Evolutionary conservation across 345 rosid genomes (phyloP).

Genomic region (Salix exigua): DNA sequence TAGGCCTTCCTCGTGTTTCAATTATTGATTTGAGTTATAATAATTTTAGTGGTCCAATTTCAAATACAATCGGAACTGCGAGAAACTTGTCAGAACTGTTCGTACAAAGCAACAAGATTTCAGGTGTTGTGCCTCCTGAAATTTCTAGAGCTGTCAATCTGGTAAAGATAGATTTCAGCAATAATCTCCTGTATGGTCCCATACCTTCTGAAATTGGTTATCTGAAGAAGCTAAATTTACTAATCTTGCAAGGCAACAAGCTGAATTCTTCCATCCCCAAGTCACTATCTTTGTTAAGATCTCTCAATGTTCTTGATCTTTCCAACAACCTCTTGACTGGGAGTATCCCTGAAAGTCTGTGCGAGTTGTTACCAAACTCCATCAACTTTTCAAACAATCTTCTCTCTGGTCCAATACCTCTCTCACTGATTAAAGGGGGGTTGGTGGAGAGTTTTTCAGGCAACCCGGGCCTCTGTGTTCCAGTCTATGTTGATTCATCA

Average conservation of each 20-base stretch:
- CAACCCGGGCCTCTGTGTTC: conserved; percentile 78
- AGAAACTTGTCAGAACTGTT: conserved; percentile 81
- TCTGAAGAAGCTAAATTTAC: conserved; percentile 63
- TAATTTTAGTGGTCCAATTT: conserved; percentile 60
- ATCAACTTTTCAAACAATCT: conserved; percentile 71
- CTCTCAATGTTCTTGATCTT: conserved; percentile 82
- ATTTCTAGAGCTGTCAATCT: conserved; percentile 63
- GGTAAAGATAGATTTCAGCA: conserved; percentile 87
- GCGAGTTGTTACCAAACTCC: conserved; percentile 63
- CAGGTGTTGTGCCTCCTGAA: conserved; percentile 63
- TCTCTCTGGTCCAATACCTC: conserved; percentile 84
- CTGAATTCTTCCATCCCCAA: conserved; percentile 61
- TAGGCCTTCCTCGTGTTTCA: conserved; percentile 76
- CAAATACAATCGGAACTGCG: conserved; percentile 47
- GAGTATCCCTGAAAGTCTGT: conserved; percentile 59
- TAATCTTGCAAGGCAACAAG: conserved; percentile 64
- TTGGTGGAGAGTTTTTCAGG: conserved; percentile 72
- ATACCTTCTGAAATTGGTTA: conserved; percentile 73
- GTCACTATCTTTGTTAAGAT: conserved; percentile 63
- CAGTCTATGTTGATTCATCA: conserved; percentile 43
- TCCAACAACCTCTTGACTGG: conserved; percentile 72
- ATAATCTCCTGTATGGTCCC: conserved; percentile 65
- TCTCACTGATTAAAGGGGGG: conserved; percentile 64
- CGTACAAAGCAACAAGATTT: conserved; percentile 62
- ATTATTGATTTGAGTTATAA: conserved; percentile 77